Base-by-base conservation (phyloP, 148 eudicot genomes). In the Pharnaceum exiguum region DNA sequence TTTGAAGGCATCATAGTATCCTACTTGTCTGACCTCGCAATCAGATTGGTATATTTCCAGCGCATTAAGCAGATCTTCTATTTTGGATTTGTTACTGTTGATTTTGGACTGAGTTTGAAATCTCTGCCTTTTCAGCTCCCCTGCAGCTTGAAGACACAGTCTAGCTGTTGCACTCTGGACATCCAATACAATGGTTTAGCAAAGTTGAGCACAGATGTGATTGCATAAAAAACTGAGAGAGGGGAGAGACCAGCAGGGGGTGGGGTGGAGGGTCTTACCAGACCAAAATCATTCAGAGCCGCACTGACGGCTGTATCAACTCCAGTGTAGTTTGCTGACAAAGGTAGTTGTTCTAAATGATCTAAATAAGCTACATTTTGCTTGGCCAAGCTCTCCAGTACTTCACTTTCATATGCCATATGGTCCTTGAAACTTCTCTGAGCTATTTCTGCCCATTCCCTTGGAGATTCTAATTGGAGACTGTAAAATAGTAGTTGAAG, bases 1-100 rank as follows among this genome's bases (percentile, higher is more conserved):
- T 62, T 85, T 91, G 75, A 91, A 91, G 55, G 90, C 76, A 18
- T 87, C 97, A 19, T 91, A 91, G 46, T 87, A 87, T 22, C 96
- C 87, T 38, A 78, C 44, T 51, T 75, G 79, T 15, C 77, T 66
- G 9, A 47, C 70, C 62, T 69, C 79, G 55, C 86, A 77, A 25
- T 43, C 43, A 0, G 35, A 63, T 70, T 71, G 67, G 75, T 91
- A 91, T 43, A 69, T 81, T 50, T 76, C 71, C 37, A 91, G 69
- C 53, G 23, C 49, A 7, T 28, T 49, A n/a, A 82, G 73, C 27
- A 39, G 73, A 17, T 63, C 71, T 60, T 54, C 63, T 29, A 91
- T 91, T 66, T 65, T 72, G 18, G 49, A 52, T 65, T 50, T 82
- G 61, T 85, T 77, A 19, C 51, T 61, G 25, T 78, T 71, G 39